Conservation (phyloP, 371 early-diverging fungal species). For the Mucor racemosus region DNA sequence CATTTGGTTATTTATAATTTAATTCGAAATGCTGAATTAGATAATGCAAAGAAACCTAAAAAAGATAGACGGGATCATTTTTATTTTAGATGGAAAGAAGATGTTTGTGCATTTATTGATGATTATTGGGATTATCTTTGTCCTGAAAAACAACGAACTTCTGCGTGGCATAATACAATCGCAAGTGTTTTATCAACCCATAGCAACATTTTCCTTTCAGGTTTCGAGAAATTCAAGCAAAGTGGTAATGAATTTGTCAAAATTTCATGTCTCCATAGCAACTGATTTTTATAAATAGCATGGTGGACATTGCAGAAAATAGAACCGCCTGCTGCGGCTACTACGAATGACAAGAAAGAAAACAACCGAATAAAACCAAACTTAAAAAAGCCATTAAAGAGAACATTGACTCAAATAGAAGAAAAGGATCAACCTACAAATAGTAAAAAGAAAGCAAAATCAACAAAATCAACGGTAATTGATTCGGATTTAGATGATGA, state of each 20-base stretch:
- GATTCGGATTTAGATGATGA: slow-evolving; percentile 21
- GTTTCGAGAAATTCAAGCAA: slow-evolving; percentile 66
- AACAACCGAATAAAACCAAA: slow-evolving; percentile 43
- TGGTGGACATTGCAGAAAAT: slow-evolving; percentile 66
- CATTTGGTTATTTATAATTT: slow-evolving; percentile 79
- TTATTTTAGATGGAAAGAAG: slow-evolving; percentile 83
- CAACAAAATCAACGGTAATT: neutral
- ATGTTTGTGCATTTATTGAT: slow-evolving; percentile 80
- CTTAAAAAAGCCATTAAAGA: slow-evolving; percentile 29
- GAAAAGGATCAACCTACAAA: neutral
- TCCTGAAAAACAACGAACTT: slow-evolving; percentile 69
- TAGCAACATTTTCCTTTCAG: slow-evolving; percentile 74
- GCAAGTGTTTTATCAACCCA: slow-evolving; percentile 85
- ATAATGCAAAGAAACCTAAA: slow-evolving; percentile 32
- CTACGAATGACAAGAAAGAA: slow-evolving; percentile 31
- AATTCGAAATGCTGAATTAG: slow-evolving; percentile 43
- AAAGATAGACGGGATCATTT: slow-evolving; percentile 60
- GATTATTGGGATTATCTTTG: slow-evolving; percentile 77
- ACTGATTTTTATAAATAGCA: slow-evolving; percentile 34
- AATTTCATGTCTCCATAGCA: neutral
- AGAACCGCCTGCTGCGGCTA: slow-evolving; percentile 40
- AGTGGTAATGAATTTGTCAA: slow-evolving; percentile 33
- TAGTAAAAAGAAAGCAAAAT: slow-evolving; percentile 17
- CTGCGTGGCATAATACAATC: slow-evolving; percentile 79
- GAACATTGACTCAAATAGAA: slow-evolving; percentile 11